Evolutionary conservation across 2,329 filamentous ascomycete genomes (phyloP), one percentile per base, ranked within the genome.

Genomic region (Colletotrichum filicis): DNA sequence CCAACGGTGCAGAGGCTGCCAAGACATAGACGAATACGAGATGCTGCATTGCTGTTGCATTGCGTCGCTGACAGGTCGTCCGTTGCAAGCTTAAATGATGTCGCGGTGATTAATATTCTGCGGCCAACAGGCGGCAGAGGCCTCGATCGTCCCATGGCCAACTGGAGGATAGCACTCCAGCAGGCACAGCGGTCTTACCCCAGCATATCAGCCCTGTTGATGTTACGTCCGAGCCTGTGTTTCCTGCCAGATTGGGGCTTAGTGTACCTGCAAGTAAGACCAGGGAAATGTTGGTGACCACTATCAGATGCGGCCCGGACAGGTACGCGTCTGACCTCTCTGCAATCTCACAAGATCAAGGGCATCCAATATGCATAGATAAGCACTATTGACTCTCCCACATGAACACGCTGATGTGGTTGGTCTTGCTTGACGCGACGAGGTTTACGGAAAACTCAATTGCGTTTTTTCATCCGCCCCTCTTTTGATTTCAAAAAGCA

Each of bases 11-110:
- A 35, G n/a, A 9, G n/a, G 9, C 37, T n/a, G 59, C 70, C 66
- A 69, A 73, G 66, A 64, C 26, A 69, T 59, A 69, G 42, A 63
- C 59, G 66, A 73, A 69, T 73, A 73, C 70, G 70, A 69, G 66
- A 69, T 35, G 30, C 53, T 56, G 70, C 53, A 28, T 28, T 22
- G 14, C 52, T 46, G 66, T 69, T 64, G 66, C 52, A 73, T 64
- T 46, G 55, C 19, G 55, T 19, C 6, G 66, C 66, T 64, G 66
- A 63, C 42, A 28, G 56, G 24, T 16, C 24, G 9, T 7, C n/a
- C 3, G 37, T 52, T 28, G 42, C n/a, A 28, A 46, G 56, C 32
- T 30, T 52, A 37, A 46, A 61, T 16, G 26, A 28, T 35, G 56
- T 55, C 28, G n/a, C 4, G 22, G 46, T 37, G 24, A 16, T 46